These are phyloP conservation scores for Hymenoscyphus occultus DNA, from an alignment of 2,329 filamentous ascomycete genomes.

Conservation along the genomic window DNA sequence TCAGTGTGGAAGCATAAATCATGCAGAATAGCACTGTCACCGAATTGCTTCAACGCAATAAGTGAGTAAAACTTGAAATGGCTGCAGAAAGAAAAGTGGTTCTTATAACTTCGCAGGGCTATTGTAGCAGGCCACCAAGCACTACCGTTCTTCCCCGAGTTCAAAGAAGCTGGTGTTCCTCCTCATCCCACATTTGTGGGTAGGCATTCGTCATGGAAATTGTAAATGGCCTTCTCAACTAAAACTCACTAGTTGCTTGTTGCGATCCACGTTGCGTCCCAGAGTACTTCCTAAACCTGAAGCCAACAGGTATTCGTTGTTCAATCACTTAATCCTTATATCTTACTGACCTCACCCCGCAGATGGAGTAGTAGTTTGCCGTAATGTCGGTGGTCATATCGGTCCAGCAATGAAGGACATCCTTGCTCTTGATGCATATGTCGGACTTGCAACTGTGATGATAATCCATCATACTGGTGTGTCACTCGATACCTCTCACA, in stretches of 20 bases:
- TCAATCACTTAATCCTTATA: not conserved
- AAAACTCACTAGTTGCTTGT: constrained; percentile 12
- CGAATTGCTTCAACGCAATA: not conserved
- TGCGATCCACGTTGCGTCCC: constrained; percentile 14
- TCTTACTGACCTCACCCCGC: not conserved
- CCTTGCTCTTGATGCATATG: not conserved
- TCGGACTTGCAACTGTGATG: not conserved
- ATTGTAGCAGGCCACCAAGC: constrained; percentile 14
- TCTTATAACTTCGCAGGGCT: constrained; percentile 1
- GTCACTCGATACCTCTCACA: not conserved
- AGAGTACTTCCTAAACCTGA: constrained; percentile 18
- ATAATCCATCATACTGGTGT: not conserved
- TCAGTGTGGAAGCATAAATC: not conserved
- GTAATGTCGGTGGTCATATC: not conserved
- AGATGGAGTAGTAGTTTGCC: not conserved
- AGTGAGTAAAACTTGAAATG: not conserved
- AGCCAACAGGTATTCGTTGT: constrained; percentile 7
- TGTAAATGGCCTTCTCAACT: not conserved
- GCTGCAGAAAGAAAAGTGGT: not conserved
- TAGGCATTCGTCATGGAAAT: not conserved
- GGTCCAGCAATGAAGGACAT: not conserved
- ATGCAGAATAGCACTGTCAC: not conserved
- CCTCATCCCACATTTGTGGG: not conserved
- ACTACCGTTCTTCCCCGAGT: constrained; percentile 15
- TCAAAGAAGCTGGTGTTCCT: constrained; percentile 6